Base-by-base conservation (phyloP, 2,329 filamentous ascomycete genomes). In the Arthroderma sp. region DNA sequence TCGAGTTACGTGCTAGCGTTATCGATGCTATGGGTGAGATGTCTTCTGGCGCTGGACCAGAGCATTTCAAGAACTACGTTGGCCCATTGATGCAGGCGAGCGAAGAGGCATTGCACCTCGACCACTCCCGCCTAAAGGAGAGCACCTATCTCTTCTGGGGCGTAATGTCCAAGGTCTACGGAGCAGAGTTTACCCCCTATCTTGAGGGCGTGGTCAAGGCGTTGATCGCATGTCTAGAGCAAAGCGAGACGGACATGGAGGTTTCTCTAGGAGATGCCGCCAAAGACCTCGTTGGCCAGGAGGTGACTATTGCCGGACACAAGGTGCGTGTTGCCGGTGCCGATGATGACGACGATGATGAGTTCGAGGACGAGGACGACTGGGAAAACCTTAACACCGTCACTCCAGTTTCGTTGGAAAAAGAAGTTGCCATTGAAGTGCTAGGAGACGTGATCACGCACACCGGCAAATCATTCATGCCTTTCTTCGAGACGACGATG, bases 111-210 rank as follows among this genome's bases (percentile, higher is more conserved):
- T 80, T 97, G 1, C 79, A 86, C 65, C 83, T 98, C 2, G 91
- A 89, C 65, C 91, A 96, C 74, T 87, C 91, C 43, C 83, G 91
- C 58, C 83, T 97, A 55, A 88, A 90, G 72, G 93, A 98, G 77
- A 96, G 90, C 61, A 95, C 89, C 70, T 98, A 95, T 75, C 94
- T 97, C 61, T 80, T 98, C 56, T 98, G 93, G 91, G 90, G 88
- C 63, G 89, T 88, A 41, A 84, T 98, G 69, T 87, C 91, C 61
- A 94, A 94, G 76, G 89, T 97, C 8, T 97, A 97, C 73, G 85
- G 86, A 66, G 86, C 88, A 67, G 72, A 75, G 58, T 77, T 77
- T 62, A 65, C 72, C 57, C 72, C 72, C 25, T 76, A 76, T 70
- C 67, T 77, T 5, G 71, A 71, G 8, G 74, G 75, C 37, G 73